A percentile compares a stretch with the other conserved stretches of the same genome.
Evolutionary conservation across 257 asterid genomes (phyloP).

Genomic region (Datura wrightii): DNA sequence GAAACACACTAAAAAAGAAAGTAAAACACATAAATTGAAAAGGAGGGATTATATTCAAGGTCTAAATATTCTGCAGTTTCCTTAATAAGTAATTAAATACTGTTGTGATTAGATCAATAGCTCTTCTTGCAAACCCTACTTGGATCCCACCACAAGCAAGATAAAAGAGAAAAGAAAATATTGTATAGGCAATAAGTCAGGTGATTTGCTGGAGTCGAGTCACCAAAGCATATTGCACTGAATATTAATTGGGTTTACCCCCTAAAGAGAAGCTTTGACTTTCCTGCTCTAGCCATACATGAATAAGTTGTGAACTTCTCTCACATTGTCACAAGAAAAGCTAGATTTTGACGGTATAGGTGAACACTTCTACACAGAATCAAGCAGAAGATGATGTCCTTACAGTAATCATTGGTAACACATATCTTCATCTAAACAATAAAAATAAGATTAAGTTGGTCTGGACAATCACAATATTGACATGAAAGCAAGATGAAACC

Average conservation of each 20-base stretch:
- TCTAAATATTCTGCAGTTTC: neutral
- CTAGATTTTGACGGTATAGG: neutral
- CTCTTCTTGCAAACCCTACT: neutral
- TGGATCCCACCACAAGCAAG: neutral
- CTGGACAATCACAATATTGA: neutral
- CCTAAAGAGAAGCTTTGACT: constrained; percentile 8
- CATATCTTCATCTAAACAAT: constrained; percentile 10
- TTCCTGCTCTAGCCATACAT: constrained; percentile 21
- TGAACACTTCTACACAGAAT: constrained; percentile 10
- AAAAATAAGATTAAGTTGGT: constrained; percentile 3
- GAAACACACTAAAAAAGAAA: neutral
- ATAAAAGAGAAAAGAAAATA: neutral
- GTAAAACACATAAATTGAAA: neutral
- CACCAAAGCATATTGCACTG: constrained; percentile 26
- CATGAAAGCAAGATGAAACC: constrained; percentile 50
- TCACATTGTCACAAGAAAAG: neutral
- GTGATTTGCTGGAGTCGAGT: neutral
- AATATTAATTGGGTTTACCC: constrained; percentile 11
- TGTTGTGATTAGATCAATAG: constrained; percentile 4
- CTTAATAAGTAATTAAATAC: neutral
- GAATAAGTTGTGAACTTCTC: neutral
- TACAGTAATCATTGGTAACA: constrained; percentile 12
- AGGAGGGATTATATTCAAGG: neutral
- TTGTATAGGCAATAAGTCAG: constrained; percentile 2
- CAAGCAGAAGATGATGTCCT: constrained; percentile 5